Conservation (phyloP, 2,329 filamentous ascomycete species). For the Hypocrella siamensis region DNA sequence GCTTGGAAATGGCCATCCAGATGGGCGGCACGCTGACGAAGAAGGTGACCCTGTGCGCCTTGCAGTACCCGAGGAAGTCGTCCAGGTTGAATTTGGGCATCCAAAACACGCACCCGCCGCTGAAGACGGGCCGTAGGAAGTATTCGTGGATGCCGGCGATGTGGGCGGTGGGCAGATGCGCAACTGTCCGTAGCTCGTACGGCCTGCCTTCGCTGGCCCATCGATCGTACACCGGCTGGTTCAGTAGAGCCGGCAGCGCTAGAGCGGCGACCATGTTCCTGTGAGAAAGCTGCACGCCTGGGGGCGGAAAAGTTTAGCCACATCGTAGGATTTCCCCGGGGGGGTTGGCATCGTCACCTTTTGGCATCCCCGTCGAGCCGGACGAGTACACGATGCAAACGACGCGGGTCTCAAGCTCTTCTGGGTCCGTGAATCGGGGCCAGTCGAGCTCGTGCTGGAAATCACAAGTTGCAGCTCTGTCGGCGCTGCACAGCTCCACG, state of each 20-base stretch:
- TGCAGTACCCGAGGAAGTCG: slow-evolving; percentile 36
- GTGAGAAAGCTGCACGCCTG: slow-evolving; percentile 26
- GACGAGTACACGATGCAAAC: slow-evolving; percentile 31
- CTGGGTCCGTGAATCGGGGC: slow-evolving; percentile 33
- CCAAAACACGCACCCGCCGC: slow-evolving; percentile 39
- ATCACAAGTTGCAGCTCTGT: slow-evolving; percentile 10
- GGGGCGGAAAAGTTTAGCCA: slow-evolving; percentile 2
- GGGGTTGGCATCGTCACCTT: slow-evolving; percentile 13
- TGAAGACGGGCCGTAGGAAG: slow-evolving; percentile 22
- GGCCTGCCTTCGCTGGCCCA: slow-evolving; percentile 9
- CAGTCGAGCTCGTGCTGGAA: slow-evolving; percentile 28
- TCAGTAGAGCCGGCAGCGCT: slow-evolving; percentile 13
- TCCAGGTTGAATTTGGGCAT: slow-evolving; percentile 44
- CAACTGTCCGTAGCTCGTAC: slow-evolving; percentile 19
- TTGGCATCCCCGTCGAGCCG: slow-evolving; percentile 31
- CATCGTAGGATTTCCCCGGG: background rate
- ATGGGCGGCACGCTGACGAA: slow-evolving; percentile 48
- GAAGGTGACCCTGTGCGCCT: slow-evolving; percentile 31
- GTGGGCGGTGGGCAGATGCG: slow-evolving; percentile 28
- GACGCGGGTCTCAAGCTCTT: slow-evolving; percentile 23
- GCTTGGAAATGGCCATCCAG: slow-evolving; percentile 42
- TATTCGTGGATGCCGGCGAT: slow-evolving; percentile 30
- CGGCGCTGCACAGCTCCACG: slow-evolving; percentile 11
- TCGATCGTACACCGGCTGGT: slow-evolving; percentile 13
- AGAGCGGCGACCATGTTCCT: slow-evolving; percentile 24